Evolutionary conservation across 2,329 filamentous ascomycete species (phyloP).

Genomic region (Dactylonectria macrodidyma): DNA sequence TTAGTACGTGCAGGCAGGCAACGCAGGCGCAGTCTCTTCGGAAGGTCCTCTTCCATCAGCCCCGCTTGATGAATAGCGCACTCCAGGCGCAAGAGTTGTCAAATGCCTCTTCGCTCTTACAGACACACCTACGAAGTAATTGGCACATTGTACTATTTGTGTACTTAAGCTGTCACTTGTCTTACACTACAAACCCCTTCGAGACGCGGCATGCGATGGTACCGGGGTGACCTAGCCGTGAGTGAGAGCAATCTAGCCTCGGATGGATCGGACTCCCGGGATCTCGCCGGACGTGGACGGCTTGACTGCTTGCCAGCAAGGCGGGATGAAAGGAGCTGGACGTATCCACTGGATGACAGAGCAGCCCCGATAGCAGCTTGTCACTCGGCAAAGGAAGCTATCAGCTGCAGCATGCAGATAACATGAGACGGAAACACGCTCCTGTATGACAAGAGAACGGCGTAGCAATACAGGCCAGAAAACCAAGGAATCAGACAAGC

Average conservation of each 20-base stretch:
- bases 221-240: slow-evolving; percentile 4
- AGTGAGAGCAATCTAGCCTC: background rate
- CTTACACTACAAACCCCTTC: slow-evolving; percentile 3
- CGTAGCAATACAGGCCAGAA: background rate
- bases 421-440: background rate
- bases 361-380: slow-evolving; percentile 3
- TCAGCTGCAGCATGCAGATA: background rate
- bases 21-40: background rate
- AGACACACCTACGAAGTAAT: too few species aligned
- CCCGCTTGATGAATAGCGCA: too few species aligned
- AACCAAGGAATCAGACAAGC: too few species aligned
- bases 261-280: slow-evolving; percentile 22
- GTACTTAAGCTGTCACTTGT: background rate
- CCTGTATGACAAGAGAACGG: background rate
- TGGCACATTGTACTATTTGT: too few species aligned
- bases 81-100: too few species aligned
- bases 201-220: slow-evolving; percentile 21
- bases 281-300: slow-evolving; percentile 3
- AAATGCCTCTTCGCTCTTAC: too few species aligned
- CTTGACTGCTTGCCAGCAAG: slow-evolving; percentile 13
- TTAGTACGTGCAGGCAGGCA: background rate
- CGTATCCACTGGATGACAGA: slow-evolving; percentile 14
- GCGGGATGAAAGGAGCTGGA: slow-evolving; percentile 25
- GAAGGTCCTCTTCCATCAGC: background rate
- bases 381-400: background rate